phyloP scores from a whole-genome alignment of 2,329 filamentous ascomycete genomes.

The Davidsoniella eucalypti region DNA sequence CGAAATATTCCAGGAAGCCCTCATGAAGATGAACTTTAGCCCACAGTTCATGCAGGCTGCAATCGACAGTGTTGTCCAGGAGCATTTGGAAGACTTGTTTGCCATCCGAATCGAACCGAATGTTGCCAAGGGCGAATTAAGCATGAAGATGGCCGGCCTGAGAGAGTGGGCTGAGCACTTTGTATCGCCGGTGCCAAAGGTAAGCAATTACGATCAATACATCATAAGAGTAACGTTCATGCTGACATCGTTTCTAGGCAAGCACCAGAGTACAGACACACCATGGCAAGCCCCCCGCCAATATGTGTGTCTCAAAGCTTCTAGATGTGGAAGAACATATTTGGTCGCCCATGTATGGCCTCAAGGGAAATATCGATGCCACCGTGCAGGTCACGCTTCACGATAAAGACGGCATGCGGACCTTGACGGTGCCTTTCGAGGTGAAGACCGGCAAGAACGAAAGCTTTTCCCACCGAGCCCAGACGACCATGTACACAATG shows the following conservation, averaged over 20 bases:
- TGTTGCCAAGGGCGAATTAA: constrained; percentile 62
- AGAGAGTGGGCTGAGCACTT: constrained; percentile 73
- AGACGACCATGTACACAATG: constrained; percentile 87
- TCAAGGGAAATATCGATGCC: constrained; percentile 96
- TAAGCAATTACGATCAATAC: constrained; percentile 21
- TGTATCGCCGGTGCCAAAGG: constrained; percentile 52
- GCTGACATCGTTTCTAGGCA: constrained; percentile 23
- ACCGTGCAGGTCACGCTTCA: constrained; percentile 78
- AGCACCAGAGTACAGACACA: constrained; percentile 59
- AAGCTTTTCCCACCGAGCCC: constrained; percentile 70
- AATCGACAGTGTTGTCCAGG: constrained; percentile 53
- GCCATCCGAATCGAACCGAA: constrained; percentile 61
- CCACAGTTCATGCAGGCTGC: constrained; percentile 45
- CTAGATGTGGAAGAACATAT: constrained; percentile 95
- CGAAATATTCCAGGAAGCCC: constrained; percentile 83
- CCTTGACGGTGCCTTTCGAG: constrained; percentile 79
- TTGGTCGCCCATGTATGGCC: constrained; percentile 93
- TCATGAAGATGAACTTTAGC: constrained; percentile 73
- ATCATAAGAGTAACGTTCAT: neutral
- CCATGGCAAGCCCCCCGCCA: constrained; percentile 57
- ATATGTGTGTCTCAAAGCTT: constrained; percentile 79
- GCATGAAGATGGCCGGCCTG: constrained; percentile 67
- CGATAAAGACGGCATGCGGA: constrained; percentile 48
- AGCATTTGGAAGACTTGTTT: constrained; percentile 78
- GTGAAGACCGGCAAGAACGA: constrained; percentile 85